Evolutionary conservation across 495 filamentous ascomycete genomes (phyloP).

Genomic region (Podospora pseudopauciseta): DNA sequence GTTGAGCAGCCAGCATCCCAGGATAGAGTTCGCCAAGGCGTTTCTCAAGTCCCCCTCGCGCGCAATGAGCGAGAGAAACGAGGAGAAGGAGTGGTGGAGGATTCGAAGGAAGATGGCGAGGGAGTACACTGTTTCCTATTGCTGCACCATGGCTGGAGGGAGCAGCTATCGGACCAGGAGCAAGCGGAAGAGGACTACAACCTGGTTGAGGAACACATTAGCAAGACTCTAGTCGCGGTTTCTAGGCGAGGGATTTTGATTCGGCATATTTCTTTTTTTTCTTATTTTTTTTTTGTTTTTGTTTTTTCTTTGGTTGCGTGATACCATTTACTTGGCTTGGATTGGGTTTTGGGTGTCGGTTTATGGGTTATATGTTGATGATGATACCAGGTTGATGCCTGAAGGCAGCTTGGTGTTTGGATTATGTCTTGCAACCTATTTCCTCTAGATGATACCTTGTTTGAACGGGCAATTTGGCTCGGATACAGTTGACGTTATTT

Average conservation of each 20-base stretch:
- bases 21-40: not conserved
- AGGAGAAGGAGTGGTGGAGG: slow-evolving; percentile 1
- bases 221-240: not conserved
- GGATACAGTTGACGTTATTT: not conserved
- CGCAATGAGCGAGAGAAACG: not conserved
- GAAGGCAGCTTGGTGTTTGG: not conserved
- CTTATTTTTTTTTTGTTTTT: not conserved
- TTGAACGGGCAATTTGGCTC: not conserved
- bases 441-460: not conserved
- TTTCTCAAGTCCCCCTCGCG: not conserved
- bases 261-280: not conserved
- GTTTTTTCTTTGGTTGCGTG: not conserved
- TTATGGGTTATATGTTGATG: not conserved
- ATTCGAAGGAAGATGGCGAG: not conserved
- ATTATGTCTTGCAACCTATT: not conserved
- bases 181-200: not conserved
- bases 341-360: not conserved
- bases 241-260: not conserved
- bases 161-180: not conserved
- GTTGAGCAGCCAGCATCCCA: not conserved
- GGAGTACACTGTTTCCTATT: not conserved
- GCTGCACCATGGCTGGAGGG: not conserved
- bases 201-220: not conserved
- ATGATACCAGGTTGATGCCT: not conserved
- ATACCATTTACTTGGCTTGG: not conserved